phyloP scores from a whole-genome alignment of 129 eudicot genomes.

The Tagetes erecta region DNA sequence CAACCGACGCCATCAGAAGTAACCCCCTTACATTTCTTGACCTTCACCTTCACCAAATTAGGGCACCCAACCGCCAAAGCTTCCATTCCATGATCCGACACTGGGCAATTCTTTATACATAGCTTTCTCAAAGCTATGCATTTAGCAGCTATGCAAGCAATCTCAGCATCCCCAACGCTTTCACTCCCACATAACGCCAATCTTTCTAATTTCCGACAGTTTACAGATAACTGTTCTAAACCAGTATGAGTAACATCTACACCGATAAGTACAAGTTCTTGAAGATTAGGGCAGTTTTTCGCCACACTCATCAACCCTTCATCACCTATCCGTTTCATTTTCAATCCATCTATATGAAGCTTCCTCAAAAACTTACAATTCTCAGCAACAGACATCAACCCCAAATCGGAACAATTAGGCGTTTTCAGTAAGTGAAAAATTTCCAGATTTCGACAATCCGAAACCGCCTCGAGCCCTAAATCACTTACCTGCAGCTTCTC shows the following conservation, averaged over 20 bases:
- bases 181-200: constrained; percentile 76
- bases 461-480: constrained; percentile 43
- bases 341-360: constrained; percentile 83
- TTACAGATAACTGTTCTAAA: constrained; percentile 46
- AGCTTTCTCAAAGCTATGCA: constrained; percentile 65
- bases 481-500: constrained; percentile 74
- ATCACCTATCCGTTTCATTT: constrained; percentile 59
- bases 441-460: constrained; percentile 50
- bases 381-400: constrained; percentile 49
- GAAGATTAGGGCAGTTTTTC: constrained; percentile 53
- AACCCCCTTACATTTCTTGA: constrained; percentile 76
- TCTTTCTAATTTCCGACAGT: constrained; percentile 59
- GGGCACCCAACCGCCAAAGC: constrained; percentile 81
- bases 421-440: constrained; percentile 61
- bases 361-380: constrained; percentile 62
- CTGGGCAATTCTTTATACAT: constrained; percentile 74
- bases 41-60: constrained; percentile 76
- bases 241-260: constrained; percentile 57
- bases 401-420: constrained; percentile 67
- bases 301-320: constrained; percentile 60
- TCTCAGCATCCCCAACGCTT: constrained; percentile 66
- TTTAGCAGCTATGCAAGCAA: constrained; percentile 70
- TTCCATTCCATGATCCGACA: constrained; percentile 71
- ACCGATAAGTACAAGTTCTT: constrained; percentile 67
- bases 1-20: constrained; percentile 55